Evolutionary conservation across 345 rosid species (phyloP).

Genomic region (Eucalyptus urophylla): DNA sequence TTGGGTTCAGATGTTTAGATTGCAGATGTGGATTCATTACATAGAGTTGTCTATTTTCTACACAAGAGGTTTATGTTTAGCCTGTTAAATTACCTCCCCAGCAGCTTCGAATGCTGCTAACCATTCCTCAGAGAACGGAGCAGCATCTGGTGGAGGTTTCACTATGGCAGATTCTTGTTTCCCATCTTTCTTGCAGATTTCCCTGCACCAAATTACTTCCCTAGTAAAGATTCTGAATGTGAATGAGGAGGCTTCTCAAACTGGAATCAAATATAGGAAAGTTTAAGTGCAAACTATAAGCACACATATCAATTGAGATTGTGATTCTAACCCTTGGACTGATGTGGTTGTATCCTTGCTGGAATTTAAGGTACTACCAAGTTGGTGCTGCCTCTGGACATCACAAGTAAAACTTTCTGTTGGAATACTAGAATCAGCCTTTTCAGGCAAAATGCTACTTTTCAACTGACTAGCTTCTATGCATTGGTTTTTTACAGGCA

Average conservation of each 20-base stretch:
- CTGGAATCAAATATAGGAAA: neutral
- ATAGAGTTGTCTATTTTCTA: neutral
- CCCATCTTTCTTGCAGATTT: conserved; percentile 18
- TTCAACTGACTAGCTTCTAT: neutral
- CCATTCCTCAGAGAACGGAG: conserved; percentile 96
- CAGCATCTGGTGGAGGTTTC: conserved; percentile 48
- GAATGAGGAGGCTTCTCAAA: neutral
- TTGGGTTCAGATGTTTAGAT: neutral
- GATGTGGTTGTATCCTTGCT: neutral
- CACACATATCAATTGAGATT: neutral
- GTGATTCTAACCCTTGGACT: neutral
- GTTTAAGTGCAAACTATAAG: neutral
- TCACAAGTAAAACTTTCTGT: neutral
- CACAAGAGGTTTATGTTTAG: neutral
- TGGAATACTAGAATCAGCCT: neutral
- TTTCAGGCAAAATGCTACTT: neutral
- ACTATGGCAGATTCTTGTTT: conserved; percentile 24
- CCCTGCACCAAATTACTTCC: conserved; percentile 4
- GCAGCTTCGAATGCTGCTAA: conserved; percentile 87
- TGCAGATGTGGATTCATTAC: neutral
- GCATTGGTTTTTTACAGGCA: neutral
- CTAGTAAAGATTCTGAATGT: neutral
- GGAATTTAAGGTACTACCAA: neutral
- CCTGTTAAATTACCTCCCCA: conserved; percentile 60
- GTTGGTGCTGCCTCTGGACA: neutral